A percentile compares a stretch with the other conserved stretches of the same genome.
Evolutionary conservation across 2,329 filamentous ascomycete genomes (phyloP).

Genomic region (Stagonosporopsis chrysanthemi): DNA sequence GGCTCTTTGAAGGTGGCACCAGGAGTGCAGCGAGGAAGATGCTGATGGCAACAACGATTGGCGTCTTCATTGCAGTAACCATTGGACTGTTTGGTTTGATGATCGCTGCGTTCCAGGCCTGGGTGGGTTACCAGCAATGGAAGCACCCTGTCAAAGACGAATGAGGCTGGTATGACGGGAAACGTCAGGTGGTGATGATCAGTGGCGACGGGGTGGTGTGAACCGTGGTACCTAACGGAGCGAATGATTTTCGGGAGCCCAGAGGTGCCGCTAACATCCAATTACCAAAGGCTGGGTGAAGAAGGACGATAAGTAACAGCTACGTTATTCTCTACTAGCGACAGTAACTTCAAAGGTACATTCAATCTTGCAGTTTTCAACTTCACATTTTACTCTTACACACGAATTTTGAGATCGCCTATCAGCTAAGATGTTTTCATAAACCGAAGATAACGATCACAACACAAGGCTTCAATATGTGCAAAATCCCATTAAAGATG

Average conservation of each 20-base stretch:
- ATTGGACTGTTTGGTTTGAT: slow-evolving; percentile 35
- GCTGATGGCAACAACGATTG: slow-evolving; percentile 43
- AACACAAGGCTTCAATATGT: neutral
- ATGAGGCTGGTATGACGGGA: neutral
- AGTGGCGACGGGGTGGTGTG: no score
- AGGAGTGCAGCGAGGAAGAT: slow-evolving; percentile 40
- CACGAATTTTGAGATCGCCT: no score
- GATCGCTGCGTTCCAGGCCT: slow-evolving; percentile 41
- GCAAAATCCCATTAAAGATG: neutral
- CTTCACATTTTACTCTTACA: no score
- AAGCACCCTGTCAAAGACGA: slow-evolving; percentile 33
- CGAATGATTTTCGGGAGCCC: no score
- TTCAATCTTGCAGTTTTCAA: neutral
- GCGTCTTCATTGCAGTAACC: slow-evolving; percentile 39
- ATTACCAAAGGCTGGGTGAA: no score
- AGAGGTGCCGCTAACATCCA: no score
- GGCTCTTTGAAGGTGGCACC: slow-evolving; percentile 2
- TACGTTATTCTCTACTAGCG: no score
- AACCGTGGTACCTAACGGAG: no score
- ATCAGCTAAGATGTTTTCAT: neutral
- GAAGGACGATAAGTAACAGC: no score
- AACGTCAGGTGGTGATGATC: no score
- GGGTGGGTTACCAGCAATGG: slow-evolving; percentile 44
- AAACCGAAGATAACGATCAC: neutral
- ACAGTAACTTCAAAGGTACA: no score